Conservation (phyloP, 257 asterid species). For the Datura wrightii region DNA sequence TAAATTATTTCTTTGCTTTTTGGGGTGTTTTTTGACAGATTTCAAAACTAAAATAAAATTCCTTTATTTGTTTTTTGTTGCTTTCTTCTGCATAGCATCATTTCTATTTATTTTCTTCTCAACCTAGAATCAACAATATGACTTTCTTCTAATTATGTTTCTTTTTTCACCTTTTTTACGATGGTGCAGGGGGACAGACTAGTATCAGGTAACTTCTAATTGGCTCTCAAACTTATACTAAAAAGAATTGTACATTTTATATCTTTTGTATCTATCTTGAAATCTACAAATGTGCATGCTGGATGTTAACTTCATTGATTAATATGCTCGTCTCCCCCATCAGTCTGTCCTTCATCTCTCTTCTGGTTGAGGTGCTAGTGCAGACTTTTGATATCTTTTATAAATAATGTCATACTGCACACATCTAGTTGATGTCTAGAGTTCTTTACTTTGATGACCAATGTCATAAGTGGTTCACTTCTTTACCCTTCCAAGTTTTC, state of each 20-base stretch:
- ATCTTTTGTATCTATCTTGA: constrained; percentile 21
- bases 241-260: not conserved
- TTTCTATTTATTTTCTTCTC: not conserved
- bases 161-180: constrained; percentile 29
- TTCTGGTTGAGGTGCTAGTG: not conserved
- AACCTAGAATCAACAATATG: not conserved
- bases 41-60: too few species aligned
- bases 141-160: not conserved
- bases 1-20: not conserved
- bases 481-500: constrained; percentile 9
- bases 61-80: too few species aligned
- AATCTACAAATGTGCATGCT: constrained; percentile 20
- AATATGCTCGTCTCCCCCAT: not conserved
- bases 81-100: not conserved
- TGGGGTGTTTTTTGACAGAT: not conserved
- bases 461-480: not conserved
- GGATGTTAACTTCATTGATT: not conserved
- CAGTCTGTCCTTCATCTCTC: not conserved
- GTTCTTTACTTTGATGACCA: constrained; percentile 24
- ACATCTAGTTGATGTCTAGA: not conserved
- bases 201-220: constrained; percentile 78
- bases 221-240: constrained; percentile 15
- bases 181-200: constrained; percentile 96
- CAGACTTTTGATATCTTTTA: not conserved
- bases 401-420: not conserved